Percentiles rank a stretch among this genome's conserved stretches.
Conservation (phyloP, 352 stramenopile species). For the Globisporangium carolinianum region DNA sequence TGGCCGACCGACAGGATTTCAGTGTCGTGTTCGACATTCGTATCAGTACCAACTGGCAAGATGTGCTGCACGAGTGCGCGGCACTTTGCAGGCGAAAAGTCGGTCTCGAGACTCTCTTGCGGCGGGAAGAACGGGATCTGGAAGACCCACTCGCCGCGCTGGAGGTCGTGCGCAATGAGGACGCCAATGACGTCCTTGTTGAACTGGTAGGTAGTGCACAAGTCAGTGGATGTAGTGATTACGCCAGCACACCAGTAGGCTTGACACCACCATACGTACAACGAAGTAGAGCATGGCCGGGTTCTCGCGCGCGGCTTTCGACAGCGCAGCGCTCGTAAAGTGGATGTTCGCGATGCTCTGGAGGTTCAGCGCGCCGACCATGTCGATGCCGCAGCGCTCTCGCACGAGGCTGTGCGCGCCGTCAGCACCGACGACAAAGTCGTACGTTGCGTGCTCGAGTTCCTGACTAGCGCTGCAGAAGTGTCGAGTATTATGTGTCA, state of each 20-base stretch:
- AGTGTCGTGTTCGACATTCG: slow-evolving; percentile 38
- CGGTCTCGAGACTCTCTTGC: slow-evolving; percentile 53
- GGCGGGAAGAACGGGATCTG: slow-evolving; percentile 92
- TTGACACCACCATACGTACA: slow-evolving; percentile 18
- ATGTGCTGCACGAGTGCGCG: slow-evolving; percentile 44
- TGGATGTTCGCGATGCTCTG: slow-evolving; percentile 94
- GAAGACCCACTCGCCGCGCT: slow-evolving; percentile 86
- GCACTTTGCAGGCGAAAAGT: slow-evolving; percentile 59
- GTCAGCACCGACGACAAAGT: slow-evolving; percentile 89
- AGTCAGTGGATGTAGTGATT: too few relatives aligned
- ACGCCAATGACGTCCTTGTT: slow-evolving; percentile 85
- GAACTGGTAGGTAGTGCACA: slow-evolving; percentile 29
- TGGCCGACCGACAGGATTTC: slow-evolving; percentile 79
- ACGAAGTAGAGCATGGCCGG: slow-evolving; percentile 94
- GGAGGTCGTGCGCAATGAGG: slow-evolving; percentile 90
- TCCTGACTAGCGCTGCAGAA: slow-evolving; percentile 17
- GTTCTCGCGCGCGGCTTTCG: slow-evolving; percentile 43
- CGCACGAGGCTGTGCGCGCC: slow-evolving; percentile 85
- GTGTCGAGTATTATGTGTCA: slow-evolving; percentile 5
- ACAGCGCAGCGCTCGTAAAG: slow-evolving; percentile 81
- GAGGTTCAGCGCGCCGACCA: slow-evolving; percentile 67
- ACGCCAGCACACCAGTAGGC: neutral
- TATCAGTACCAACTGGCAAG: slow-evolving; percentile 18
- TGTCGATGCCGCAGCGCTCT: slow-evolving; percentile 53
- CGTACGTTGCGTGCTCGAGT: slow-evolving; percentile 39